phyloP scores from a whole-genome alignment of 352 stramenopile genomes.

The Pseudoperonospora humuli region DNA sequence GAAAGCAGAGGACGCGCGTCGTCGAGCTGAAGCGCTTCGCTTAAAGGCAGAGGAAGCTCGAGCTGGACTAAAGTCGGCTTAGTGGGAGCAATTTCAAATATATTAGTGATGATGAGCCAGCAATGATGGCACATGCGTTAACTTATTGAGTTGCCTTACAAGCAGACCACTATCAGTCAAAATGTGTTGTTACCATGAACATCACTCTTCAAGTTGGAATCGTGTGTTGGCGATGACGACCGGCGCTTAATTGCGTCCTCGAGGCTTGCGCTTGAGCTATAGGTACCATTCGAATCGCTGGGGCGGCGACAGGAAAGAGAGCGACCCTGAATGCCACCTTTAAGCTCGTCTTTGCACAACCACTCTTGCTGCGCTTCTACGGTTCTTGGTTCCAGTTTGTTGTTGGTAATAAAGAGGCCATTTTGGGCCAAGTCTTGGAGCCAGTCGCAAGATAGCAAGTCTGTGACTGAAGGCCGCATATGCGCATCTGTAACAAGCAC shows the following conservation, averaged over 20 bases:
- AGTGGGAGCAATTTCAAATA: slow-evolving; percentile 4
- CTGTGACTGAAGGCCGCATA: slow-evolving; percentile 45
- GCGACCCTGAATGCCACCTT: slow-evolving; percentile 22
- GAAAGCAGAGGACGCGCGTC: slow-evolving; percentile 46
- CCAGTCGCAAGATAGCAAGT: slow-evolving; percentile 59
- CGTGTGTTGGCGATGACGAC: slow-evolving; percentile 12
- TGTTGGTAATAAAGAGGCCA: slow-evolving; percentile 5
- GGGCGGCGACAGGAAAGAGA: slow-evolving; percentile 40
- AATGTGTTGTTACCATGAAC: not conserved
- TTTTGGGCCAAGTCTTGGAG: slow-evolving; percentile 21
- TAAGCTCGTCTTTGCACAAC: slow-evolving; percentile 13
- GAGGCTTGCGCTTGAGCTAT: slow-evolving; percentile 56
- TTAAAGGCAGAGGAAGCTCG: slow-evolving; percentile 44
- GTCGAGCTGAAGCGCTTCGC: slow-evolving; percentile 48
- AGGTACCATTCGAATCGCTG: slow-evolving; percentile 39
- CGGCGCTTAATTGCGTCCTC: slow-evolving; percentile 29
- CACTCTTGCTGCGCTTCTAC: slow-evolving; percentile 9
- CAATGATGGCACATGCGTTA: slow-evolving; percentile 7
- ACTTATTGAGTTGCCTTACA: slow-evolving; percentile 14
- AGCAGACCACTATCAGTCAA: not conserved
- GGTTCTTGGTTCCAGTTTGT: slow-evolving; percentile 7
- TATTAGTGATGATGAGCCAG: slow-evolving; percentile 15
- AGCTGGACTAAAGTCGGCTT: slow-evolving; percentile 24
- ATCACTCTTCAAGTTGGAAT: slow-evolving; percentile 14
- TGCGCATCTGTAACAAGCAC: slow-evolving; percentile 57